Evolutionary conservation across 2,329 filamentous ascomycete genomes (phyloP), one percentile per base, ranked within the genome.

Genomic region (Juglanconis sp.): DNA sequence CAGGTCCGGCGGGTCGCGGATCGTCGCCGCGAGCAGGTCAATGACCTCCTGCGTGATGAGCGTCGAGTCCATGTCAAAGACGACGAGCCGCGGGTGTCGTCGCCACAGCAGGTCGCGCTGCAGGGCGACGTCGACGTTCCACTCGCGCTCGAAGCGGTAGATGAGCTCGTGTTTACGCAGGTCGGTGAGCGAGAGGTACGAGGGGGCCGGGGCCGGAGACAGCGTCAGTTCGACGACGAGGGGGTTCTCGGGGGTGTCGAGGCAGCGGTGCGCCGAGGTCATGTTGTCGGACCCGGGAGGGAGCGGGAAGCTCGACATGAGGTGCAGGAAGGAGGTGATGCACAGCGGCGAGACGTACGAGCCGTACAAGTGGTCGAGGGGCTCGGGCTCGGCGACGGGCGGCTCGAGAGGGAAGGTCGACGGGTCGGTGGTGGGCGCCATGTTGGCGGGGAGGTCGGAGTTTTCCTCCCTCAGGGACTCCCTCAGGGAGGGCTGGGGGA

Each of bases 11-110:
- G 83, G 77, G 74, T 90, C 77, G 52, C 76, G 80, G 68, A 96
- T 86, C 42, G 89, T 89, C 57, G 89, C 87, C 4, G 95, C 95
- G 59, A 99, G 88, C 69, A 98, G 87, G 74, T 99, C 95, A 71
- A 99, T 98, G 63, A 97, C 93, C 77, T 99, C 95, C 74, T 99
- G 93, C 57, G 94, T 90, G 72, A 99, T 98, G 62, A 99, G 83
- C 0, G 95, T 99, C 74, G 90, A 95, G 77, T 99, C 95, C 95
- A 99, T 99, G 74, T 99, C 95, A 70, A 99, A 99, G 36, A 97
- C 91, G 3, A 94, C 92, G 10, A 98, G 81, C 8, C 94, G 86
- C 66, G 93, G 93, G 74, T 96, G 86, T 34, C 88, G 84, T 61
- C 92, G 82, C 79, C 88, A 92, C 36, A 94, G 80, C 35, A 79